Evolutionary conservation across 805 yeast genomes (phyloP), one percentile per base, ranked within the genome.

Genomic region (Priceomyces melissophilus): DNA sequence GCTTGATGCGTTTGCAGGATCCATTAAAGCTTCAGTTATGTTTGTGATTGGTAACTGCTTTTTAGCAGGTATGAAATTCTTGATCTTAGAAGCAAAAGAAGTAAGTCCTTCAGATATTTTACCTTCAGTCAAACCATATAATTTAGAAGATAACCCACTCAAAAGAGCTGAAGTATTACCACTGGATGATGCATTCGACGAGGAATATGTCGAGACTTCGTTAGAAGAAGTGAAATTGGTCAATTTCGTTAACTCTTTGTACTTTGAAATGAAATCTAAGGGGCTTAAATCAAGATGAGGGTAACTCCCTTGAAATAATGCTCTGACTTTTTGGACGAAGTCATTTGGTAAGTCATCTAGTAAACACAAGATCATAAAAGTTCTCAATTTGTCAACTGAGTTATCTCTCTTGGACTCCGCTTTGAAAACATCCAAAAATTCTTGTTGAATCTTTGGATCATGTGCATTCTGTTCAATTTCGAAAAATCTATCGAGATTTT

Each of bases 11-110:
- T 72, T 74, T 12, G 56, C 58, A 6, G 98, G 96, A 47, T 87
- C 95, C 86, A 89, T 82, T 12, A 93, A 78, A 2, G 96, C 84
- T 63, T 90, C 96, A 8, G 90, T 95, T 25, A 93, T 79, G 54
- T 84, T 84, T 3, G 98, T 91, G 35, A 93, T 76, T 12, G 98
- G 96, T 54, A 91, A 78, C 39, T 83, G 84, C 54, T 87, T 85
- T 65, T 86, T 87, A 44, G 86, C 93, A 0, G 98, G 97, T 45
- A 93, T 67, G 38, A 91, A 68, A 50, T 84, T 89, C 56, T 88
- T 88, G 42, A 93, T 79, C 42, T 96, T 95, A 1, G 95, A 79
- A 23, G 95, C 87, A 42, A 93, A 69, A 16, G 91, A 84, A 30
- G 95, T 95, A 46, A 93, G 84, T 30, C 97, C 96, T 51, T 86